phyloP scores from a whole-genome alignment of 2,329 filamentous ascomycete species.

The Arthrobotrys entomopaga region DNA sequence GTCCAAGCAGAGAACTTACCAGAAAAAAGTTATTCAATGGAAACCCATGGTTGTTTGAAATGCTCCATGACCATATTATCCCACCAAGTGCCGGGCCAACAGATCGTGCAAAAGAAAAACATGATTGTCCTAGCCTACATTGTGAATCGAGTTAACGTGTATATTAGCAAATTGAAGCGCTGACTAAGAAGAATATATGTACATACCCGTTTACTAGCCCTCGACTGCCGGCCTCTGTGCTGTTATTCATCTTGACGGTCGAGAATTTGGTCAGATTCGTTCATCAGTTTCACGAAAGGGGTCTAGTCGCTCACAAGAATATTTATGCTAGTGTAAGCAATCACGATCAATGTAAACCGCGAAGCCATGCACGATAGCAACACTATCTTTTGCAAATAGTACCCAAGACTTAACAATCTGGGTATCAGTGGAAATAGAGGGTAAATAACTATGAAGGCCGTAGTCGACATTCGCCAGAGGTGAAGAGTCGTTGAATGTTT shows the following conservation, averaged over 20 bases:
- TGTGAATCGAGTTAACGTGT: neutral
- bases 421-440: conserved; percentile 30
- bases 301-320: conserved; percentile 3
- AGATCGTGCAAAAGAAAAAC: conserved; percentile 24
- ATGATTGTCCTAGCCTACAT: conserved; percentile 20
- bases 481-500: conserved; percentile 5
- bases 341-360: conserved; percentile 17
- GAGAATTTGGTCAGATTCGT: neutral
- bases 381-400: conserved; percentile 17
- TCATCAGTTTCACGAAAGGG: neutral
- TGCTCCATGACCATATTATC: conserved; percentile 30
- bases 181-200: neutral
- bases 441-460: conserved; percentile 16
- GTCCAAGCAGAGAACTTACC: neutral
- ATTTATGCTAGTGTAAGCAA: conserved; percentile 34
- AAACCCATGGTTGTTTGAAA: conserved; percentile 23
- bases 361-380: conserved; percentile 26
- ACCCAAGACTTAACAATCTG: conserved; percentile 1
- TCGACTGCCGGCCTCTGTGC: conserved; percentile 15
- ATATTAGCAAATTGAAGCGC: neutral
- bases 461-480: conserved; percentile 21
- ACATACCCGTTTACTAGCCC: conserved; percentile 30
- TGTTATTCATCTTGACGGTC: conserved; percentile 28
- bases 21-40: conserved; percentile 31
- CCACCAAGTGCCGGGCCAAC: conserved; percentile 26